Conservation (phyloP, 2,329 filamentous ascomycete species). For the Alternaria angustiovoidea region DNA sequence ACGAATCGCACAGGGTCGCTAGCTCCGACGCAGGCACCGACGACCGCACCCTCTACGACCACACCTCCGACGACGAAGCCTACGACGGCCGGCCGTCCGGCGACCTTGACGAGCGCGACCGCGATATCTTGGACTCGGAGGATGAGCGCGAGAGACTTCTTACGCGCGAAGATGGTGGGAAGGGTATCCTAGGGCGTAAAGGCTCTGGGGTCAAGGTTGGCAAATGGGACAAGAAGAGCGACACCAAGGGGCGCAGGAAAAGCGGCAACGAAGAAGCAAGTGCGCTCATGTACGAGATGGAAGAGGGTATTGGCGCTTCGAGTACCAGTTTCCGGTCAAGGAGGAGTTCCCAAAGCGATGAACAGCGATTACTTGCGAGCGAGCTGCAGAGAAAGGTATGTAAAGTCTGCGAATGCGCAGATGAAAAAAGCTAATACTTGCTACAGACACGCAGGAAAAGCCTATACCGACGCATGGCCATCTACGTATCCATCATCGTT, state of each 20-base stretch:
- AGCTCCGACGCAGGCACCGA: slow-evolving; percentile 38
- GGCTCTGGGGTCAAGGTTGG: slow-evolving; percentile 43
- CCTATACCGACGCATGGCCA: slow-evolving; percentile 50
- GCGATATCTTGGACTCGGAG: slow-evolving; percentile 55
- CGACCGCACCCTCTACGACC: slow-evolving; percentile 44
- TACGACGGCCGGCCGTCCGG: slow-evolving; percentile 45
- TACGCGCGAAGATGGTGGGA: slow-evolving; percentile 36
- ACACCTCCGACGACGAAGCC: slow-evolving; percentile 39
- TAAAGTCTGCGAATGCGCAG: slow-evolving; percentile 42
- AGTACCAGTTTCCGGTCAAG: slow-evolving; percentile 50
- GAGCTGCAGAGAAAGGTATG: slow-evolving; percentile 50
- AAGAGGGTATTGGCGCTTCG: slow-evolving; percentile 76
- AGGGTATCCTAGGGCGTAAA: slow-evolving; percentile 38
- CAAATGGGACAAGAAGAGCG: slow-evolving; percentile 32
- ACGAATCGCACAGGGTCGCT: slow-evolving; percentile 20
- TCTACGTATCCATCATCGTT: slow-evolving; percentile 57
- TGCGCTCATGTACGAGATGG: slow-evolving; percentile 88
- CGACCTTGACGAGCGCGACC: slow-evolving; percentile 48
- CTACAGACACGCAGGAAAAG: slow-evolving; percentile 42
- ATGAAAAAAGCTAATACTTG: slow-evolving; percentile 28
- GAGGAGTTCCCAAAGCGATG: slow-evolving; percentile 56
- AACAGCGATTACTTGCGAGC: slow-evolving; percentile 63
- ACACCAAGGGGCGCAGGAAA: slow-evolving; percentile 52
- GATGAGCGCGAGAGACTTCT: slow-evolving; percentile 57
- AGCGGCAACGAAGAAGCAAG: slow-evolving; percentile 69